A percentile compares a stretch with the other conserved stretches of the same genome.
Conservation (phyloP, 495 filamentous ascomycete species). For the Trichoderma reesei region DNA sequence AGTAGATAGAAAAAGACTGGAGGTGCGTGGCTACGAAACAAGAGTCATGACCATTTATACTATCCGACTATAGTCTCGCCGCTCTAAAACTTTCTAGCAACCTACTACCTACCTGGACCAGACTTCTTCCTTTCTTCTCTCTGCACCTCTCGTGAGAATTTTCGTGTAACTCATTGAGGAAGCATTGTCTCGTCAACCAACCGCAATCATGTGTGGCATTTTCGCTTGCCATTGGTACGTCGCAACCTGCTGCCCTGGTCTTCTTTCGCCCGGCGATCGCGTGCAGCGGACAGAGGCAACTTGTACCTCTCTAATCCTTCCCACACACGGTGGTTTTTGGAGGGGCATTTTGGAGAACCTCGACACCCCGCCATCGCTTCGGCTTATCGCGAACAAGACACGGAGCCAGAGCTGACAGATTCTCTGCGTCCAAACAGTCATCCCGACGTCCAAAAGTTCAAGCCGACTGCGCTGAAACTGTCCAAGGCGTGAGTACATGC, state of each 20-base stretch:
- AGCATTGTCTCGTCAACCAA: neutral
- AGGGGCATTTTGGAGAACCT: constrained; percentile 11
- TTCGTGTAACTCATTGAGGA: too few relatives aligned
- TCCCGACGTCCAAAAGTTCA: constrained; percentile 92
- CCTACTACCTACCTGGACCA: too few relatives aligned
- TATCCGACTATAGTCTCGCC: too few relatives aligned
- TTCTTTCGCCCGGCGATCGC: neutral
- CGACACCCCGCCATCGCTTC: neutral
- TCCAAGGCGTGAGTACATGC: constrained; percentile 72
- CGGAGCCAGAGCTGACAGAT: constrained; percentile 5
- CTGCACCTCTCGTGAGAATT: too few relatives aligned
- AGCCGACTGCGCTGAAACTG: constrained; percentile 90
- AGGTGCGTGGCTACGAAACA: too few relatives aligned
- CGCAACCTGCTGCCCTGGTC: constrained; percentile 6
- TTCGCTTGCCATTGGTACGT: constrained; percentile 88
- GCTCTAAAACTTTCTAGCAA: too few relatives aligned
- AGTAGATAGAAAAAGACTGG: too few relatives aligned
- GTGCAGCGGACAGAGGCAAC: neutral
- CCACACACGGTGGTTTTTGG: constrained; percentile 1
- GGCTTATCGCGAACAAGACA: constrained; percentile 14
- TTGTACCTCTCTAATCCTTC: neutral
- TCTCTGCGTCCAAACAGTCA: constrained; percentile 51
- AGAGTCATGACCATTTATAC: too few relatives aligned
- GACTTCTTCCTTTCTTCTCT: neutral
- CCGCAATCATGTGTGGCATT: constrained; percentile 62